Percentiles rank a stretch among this genome's conserved stretches.
Evolutionary conservation across 2,329 filamentous ascomycete genomes (phyloP).

Genomic region (Calycina herbarum): DNA sequence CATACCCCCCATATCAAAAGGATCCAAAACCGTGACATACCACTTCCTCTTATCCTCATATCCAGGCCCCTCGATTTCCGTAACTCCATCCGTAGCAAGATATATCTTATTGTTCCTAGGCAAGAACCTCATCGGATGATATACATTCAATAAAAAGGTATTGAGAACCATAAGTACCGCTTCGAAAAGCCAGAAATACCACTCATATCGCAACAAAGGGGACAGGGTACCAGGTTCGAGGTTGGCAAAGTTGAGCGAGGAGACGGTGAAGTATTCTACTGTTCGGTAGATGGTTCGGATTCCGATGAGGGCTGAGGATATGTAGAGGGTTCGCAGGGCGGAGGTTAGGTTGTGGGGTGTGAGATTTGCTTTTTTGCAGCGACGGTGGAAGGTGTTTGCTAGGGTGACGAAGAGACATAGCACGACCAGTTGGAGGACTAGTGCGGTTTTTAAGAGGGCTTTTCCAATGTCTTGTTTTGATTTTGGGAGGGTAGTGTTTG

Average conservation of each 20-base stretch:
- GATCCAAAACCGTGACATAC: constrained; percentile 33
- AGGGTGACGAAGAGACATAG: constrained; percentile 50
- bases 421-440: constrained; percentile 57
- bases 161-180: constrained; percentile 53
- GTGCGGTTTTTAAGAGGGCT: constrained; percentile 49
- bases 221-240: constrained; percentile 39
- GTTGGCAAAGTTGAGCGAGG: constrained; percentile 42
- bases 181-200: constrained; percentile 61
- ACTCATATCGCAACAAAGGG: constrained; percentile 55
- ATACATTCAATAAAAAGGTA: constrained; percentile 49
- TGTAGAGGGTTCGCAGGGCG: constrained; percentile 51
- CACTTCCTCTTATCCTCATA: constrained; percentile 48
- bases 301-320: constrained; percentile 50
- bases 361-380: constrained; percentile 41
- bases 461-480: constrained; percentile 44
- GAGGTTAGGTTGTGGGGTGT: constrained; percentile 28
- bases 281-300: constrained; percentile 57
- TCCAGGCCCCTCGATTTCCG: constrained; percentile 50
- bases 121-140: constrained; percentile 52
- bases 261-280: constrained; percentile 58
- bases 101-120: constrained; percentile 51
- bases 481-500: constrained; percentile 46
- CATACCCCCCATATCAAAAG: constrained; percentile 34
- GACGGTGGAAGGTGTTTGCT: constrained; percentile 49
- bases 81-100: constrained; percentile 49